Base-by-base conservation (phyloP, 1,284 basidiomycete species). In the Apiotrichum akiyoshidainum region DNA sequence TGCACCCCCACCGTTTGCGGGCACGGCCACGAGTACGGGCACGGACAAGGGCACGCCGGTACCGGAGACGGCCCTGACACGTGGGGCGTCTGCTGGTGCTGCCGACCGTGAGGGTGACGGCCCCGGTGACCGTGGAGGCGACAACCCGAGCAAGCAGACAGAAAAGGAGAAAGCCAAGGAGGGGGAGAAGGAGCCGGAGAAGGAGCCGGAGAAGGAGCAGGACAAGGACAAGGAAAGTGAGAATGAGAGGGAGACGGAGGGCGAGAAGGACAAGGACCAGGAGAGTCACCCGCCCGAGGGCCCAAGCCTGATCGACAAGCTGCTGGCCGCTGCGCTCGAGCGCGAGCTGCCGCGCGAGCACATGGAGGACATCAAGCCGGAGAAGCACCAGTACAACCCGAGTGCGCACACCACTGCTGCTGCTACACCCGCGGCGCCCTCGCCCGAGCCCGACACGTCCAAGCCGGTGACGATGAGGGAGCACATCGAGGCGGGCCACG, bases 301-400 rank as follows among this genome's bases (percentile, higher is more conserved):
- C 48, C 5, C 21, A 39, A 10, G 26, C 26, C 58, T 63, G 11
- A 52, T 49, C 3, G 40, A 39, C 17, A 55, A 49, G 2, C 47
- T 64, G 12, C 46, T 64, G 44, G 57, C 54, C 26, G 63, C 57
- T 2, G 60, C 57, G 9, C 41, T 59, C 37, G 55, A 21, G 44
- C 52, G 59, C 17, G 52, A 58, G 46, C 59, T 51, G 26, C 53
- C 40, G 40, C 57, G 54, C 5, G 37, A 54, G 5, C 39, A 46
- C 5, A 40, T 49, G 19, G 47, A 46, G 22, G 39, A 31, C 3
- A 3, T 31, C 26, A 31, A 7, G 26, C 26, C 40, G 17, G 34
- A 37, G 26, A 31, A 39, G 26, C 22, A 21, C 51, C 52, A 42
- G 51, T 33, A 17, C 14, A 31, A 31, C 26, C 37, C 12, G 37